Base-by-base conservation (phyloP, 345 rosid species). In the Gossypium australe region DNA sequence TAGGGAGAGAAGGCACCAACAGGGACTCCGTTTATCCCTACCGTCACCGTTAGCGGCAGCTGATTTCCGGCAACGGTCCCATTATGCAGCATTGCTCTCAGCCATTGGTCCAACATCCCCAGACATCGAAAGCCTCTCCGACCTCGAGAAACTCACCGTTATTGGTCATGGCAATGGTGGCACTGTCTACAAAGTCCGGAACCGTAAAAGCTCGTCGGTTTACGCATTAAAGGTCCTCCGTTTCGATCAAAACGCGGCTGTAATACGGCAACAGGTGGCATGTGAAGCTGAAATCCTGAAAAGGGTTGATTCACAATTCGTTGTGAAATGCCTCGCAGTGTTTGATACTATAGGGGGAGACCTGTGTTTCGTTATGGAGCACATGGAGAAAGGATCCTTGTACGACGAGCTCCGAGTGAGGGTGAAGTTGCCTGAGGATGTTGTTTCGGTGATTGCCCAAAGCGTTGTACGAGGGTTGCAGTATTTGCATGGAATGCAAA, bases 151-250 rank as follows among this genome's bases (percentile, higher is more conserved):
- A 59, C 71, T 91, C 57, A 2, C 72, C 1, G 87, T 88, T 29
- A 77, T 89, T n/a, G 94, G 94, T 20, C 85, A 77, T 1, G 94
- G 97, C 24, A 83, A 74, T 65, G 86, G 89, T 3, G 87, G 89
- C 11, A 87, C 83, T 1, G 89, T 92, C 74, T 87, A 92, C 66
- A 92, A 83, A 83, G 92, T 80, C 72, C 55, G 77, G 10, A 85
- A 89, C 78, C 78, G 68, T 58, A 76, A 62, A n/a, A 84, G 74
- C 47, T 9, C 73, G 45, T 74, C 77, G 1, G 45, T 87, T 1
- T 87, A 86, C 60, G 90, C 93, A 0, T 73, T 92, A 43, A 89
- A 89, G 80, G 75, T 84, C 41, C 76, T 89, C 55, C 86, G 84
- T 49, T 78, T 83, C 27, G 74, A 86, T 60, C 81, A 75, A 4